phyloP scores from a whole-genome alignment of 2,329 filamentous ascomycete genomes.

The Aspergillus fumigatus region DNA sequence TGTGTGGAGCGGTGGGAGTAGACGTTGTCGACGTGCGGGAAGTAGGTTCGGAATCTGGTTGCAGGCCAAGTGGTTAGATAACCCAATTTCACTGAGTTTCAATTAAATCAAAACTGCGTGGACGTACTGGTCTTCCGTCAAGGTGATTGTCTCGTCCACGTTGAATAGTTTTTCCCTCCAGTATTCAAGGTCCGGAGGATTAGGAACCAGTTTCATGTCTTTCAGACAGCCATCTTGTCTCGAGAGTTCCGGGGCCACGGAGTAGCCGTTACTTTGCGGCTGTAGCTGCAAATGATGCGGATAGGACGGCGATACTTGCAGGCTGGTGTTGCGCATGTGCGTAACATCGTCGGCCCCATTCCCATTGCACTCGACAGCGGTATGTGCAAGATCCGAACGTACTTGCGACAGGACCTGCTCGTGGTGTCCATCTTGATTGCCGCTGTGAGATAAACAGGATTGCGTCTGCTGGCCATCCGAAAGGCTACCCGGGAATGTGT shows the following conservation, averaged over 20 bases:
- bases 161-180: slow-evolving; percentile 73
- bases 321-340: neutral
- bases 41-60: slow-evolving; percentile 69
- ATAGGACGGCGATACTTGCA: neutral
- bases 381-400: neutral
- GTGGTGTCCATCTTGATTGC: neutral
- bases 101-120: neutral
- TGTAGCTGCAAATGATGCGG: neutral
- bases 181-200: slow-evolving; percentile 62
- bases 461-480: neutral
- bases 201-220: slow-evolving; percentile 52
- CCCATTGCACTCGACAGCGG: neutral
- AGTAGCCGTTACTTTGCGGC: neutral
- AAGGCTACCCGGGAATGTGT: neutral
- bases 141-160: slow-evolving; percentile 66
- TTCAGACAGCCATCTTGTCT: slow-evolving; percentile 22
- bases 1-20: slow-evolving; percentile 82
- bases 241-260: slow-evolving; percentile 5
- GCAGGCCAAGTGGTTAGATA: neutral
- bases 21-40: slow-evolving; percentile 77
- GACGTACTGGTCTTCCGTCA: slow-evolving; percentile 68
- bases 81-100: neutral
- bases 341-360: neutral
- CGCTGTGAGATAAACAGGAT: neutral
- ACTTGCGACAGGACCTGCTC: neutral